Base-by-base conservation (phyloP, 495 filamentous ascomycete genomes). In the Penicillium flavigenum region DNA sequence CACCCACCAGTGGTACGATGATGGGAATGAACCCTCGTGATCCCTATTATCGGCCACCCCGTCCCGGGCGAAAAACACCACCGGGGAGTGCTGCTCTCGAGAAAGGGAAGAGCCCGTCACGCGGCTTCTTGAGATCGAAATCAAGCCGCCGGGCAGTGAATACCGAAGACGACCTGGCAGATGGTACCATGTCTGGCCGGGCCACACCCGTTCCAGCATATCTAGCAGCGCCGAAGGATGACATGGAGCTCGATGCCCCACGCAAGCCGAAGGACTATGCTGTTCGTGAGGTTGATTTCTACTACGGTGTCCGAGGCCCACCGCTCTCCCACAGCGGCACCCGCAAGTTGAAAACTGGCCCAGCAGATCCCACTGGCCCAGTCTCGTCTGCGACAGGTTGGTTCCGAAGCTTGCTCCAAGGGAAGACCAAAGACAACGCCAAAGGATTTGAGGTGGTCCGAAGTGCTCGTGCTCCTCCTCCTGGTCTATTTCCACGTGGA, bases 391-490 rank as follows among this genome's bases (percentile, higher is more conserved):
- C 94, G 2, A 86, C 89, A 3, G 90, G 91, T 1, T 98, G 92
- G 88, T 82, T 98, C 70, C 86, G 88, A 61, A 80, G 80, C 36
- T 72, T 96, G 32, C 82, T 96, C 56, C 85, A 85, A 29, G 89
- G 87, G 8, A 91, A 94, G 69, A 88, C 83, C 3, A 96, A 94
- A 62, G 91, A 94, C 43, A 94, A 83, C 50, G 88, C 87, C 29
- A 97, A 96, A 71, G 94, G 94, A 0, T 98, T 98, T 56, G 94
- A 96, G 68, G 94, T 98, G 16, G 94, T 98, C 12, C 79, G 94
- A 65, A 96, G 91, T 64, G 81, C 89, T 41, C 81, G 91, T 61
- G 79, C 82, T 19, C 83, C 83, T 32, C 79, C 79, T 4, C 71
- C 72, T 19, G 71, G 71, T 19, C 65, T 76, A n/a, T 65, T 76